Evolutionary conservation across 805 yeast species (phyloP).

Genomic region (Yarrowia deformans): DNA sequence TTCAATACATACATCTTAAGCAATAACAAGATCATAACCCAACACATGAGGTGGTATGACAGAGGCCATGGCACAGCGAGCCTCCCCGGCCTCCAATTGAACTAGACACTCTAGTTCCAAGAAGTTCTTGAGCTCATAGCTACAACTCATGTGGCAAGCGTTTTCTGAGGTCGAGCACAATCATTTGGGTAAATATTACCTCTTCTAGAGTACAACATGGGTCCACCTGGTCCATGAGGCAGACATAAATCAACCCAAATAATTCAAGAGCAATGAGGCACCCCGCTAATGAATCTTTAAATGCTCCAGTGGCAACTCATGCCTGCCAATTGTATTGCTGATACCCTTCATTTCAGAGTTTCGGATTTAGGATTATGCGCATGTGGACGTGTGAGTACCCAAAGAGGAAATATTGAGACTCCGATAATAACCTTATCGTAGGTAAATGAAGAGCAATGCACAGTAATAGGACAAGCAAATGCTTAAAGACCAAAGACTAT

Average conservation of each 20-base stretch:
- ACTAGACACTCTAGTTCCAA: no score
- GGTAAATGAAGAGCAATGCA: not conserved
- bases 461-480: not conserved
- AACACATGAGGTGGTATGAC: no score
- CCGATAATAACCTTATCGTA: not conserved
- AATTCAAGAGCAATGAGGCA: not conserved
- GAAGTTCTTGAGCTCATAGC: no score
- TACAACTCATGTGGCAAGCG: no score
- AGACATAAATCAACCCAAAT: not conserved
- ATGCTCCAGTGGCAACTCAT: not conserved
- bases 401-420: slow-evolving; percentile 1
- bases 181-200: not conserved
- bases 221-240: not conserved
- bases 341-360: not conserved
- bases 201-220: not conserved
- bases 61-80: no score
- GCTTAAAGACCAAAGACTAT: not conserved
- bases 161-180: no score
- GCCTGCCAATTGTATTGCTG: not conserved
- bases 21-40: no score
- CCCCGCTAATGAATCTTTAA: not conserved
- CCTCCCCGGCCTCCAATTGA: no score
- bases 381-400: slow-evolving; percentile 16
- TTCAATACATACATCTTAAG: no score
- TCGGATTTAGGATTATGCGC: slow-evolving; percentile 1